Evolutionary conservation across 1,284 basidiomycete species (phyloP).

Genomic region (Microbotryomycetes sp.): DNA sequence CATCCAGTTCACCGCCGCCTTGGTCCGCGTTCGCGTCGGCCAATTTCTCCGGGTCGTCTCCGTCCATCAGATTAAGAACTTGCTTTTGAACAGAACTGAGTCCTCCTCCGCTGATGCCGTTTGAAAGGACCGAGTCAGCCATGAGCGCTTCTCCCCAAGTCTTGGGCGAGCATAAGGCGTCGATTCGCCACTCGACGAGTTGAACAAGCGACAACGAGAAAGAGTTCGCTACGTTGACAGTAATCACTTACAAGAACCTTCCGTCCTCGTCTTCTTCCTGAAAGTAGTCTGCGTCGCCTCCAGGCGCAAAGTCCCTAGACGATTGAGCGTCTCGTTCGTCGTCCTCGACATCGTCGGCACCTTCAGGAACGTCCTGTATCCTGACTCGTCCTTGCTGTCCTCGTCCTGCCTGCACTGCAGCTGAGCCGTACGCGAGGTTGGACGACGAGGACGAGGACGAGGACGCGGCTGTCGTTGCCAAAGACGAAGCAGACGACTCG

Average conservation of each 20-base stretch:
- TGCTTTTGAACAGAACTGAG: conserved; percentile 83
- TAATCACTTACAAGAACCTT: conserved; percentile 58
- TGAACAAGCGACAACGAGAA: no score
- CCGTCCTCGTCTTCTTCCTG: conserved; percentile 85
- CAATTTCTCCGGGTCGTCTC: conserved; percentile 41
- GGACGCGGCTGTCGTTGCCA: conserved; percentile 42
- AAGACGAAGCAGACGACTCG: neutral
- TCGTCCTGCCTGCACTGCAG: conserved; percentile 1
- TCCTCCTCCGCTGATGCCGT: conserved; percentile 70
- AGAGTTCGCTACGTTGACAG: no score
- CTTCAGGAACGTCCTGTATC: conserved; percentile 38
- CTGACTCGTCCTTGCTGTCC: conserved; percentile 7
- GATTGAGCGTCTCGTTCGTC: conserved; percentile 29
- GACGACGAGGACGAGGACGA: no score
- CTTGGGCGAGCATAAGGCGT: no score
- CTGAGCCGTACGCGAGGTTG: conserved; percentile 45
- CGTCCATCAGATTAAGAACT: conserved; percentile 79
- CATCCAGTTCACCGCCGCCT: conserved; percentile 54
- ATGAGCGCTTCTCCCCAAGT: no score
- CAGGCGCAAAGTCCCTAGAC: conserved; percentile 43
- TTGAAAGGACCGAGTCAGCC: no score
- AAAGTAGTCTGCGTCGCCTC: conserved; percentile 80
- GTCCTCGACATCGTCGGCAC: conserved; percentile 45
- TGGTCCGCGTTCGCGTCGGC: conserved; percentile 49
- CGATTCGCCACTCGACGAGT: no score